Evolutionary conservation across 768 basidiomycete species (phyloP).

Genomic region (Boletus tylopilopsis): DNA sequence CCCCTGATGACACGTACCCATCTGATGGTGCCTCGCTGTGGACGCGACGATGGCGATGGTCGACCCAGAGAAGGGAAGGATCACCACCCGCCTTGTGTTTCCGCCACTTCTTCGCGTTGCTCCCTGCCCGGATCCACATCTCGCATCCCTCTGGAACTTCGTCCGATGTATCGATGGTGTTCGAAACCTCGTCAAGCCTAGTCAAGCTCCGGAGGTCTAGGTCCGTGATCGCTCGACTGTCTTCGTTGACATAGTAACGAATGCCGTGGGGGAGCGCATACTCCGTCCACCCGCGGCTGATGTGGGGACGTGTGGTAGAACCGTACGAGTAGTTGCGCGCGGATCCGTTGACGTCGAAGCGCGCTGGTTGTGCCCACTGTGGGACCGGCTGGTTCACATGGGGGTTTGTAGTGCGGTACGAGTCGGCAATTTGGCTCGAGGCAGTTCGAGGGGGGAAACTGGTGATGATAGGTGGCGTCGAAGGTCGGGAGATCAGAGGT

Average conservation of each 20-base stretch:
- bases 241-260: slow-evolving; percentile 67
- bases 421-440: slow-evolving; percentile 22
- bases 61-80: slow-evolving; percentile 56
- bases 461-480: slow-evolving; percentile 29
- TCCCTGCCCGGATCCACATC: slow-evolving; percentile 57
- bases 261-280: slow-evolving; percentile 71
- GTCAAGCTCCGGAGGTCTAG: slow-evolving; percentile 55
- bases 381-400: slow-evolving; percentile 27
- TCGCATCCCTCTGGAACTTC: slow-evolving; percentile 46
- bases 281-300: slow-evolving; percentile 65
- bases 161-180: slow-evolving; percentile 24
- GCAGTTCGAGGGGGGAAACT: slow-evolving; percentile 14
- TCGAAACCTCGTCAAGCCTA: slow-evolving; percentile 43
- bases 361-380: slow-evolving; percentile 24
- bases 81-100: slow-evolving; percentile 29
- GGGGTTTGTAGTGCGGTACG: slow-evolving; percentile 20
- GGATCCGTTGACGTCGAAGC: slow-evolving; percentile 28
- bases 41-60: slow-evolving; percentile 57
- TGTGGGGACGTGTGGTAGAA: slow-evolving; percentile 21
- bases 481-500: slow-evolving; percentile 44
- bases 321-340: slow-evolving; percentile 29
- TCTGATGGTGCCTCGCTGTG: slow-evolving; percentile 42
- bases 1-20: slow-evolving; percentile 21
- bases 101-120: slow-evolving; percentile 27
- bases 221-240: slow-evolving; percentile 63